Base-by-base conservation (phyloP, 2,329 filamentous ascomycete genomes). In the Paecilomyces sp. region DNA sequence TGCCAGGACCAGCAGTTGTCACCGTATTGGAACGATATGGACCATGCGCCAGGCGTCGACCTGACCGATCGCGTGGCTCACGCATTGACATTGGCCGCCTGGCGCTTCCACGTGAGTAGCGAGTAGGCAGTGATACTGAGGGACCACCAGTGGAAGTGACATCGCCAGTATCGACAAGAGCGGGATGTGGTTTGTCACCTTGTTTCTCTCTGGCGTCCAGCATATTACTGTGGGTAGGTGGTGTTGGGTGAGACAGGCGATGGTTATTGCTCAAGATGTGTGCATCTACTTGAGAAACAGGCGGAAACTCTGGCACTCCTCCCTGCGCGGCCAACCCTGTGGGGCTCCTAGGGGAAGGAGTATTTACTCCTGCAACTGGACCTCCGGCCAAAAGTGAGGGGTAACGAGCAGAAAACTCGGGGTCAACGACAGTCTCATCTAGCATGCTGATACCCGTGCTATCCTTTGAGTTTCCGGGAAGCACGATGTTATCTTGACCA, bases 201-300 rank as follows among this genome's bases (percentile, higher is more conserved):
- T 22, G n/a, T 4, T 47, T 8, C 18, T 30, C 11, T 15, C 34
- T 24, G 36, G 41, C 13, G 12, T 47, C 31, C 24, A 11, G 12
- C 34, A 31, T 57, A 12, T 15, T 31, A 24, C 28, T 25, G 25
- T 53, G 15, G 22, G 36, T n/a, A 56, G 2, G 56, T 54, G 24
- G 36, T 2, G 33, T 30, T 18, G 53, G 13, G 52, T 41, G n/a
- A 36, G 62, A 56, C 4, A 58, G 55, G 31, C 58, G 59, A 53
- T 56, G 64, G 31, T 65, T 65, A 13, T 64, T 65, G 33, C 71
- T 66, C 30, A 73, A 55, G 33, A 71, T 63, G 53, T 72, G 72
- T 6, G 73, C 73, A 57, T 75, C 73, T n/a, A 70, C 58, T 54
- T 75, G 73, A 28, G 72, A 75, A 25, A 75, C 68, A 31, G 73